Evolutionary conservation across 345 rosid species (phyloP), one percentile per base, ranked within the genome.

Genomic region (Lepidium sativum): DNA sequence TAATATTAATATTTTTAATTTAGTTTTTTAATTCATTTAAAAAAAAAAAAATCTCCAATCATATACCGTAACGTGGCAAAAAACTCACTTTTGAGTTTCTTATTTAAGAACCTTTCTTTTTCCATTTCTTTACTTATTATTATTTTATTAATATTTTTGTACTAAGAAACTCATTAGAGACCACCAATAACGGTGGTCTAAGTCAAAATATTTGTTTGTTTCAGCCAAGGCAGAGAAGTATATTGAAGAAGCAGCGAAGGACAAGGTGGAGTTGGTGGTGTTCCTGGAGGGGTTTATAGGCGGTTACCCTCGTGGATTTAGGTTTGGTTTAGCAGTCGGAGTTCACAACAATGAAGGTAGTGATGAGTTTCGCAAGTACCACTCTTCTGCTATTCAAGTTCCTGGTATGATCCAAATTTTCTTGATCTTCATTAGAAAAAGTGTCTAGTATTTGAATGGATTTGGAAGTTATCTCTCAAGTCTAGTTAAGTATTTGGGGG

Each of bases 211-310:
- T 27, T 27, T 27, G 7, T 27, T 27, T 27, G 31, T 27, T 43
- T 10, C 76, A 86, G 21, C 31, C 31, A 87, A 90, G 81, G 97
- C 94, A 14, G 96, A 88, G 80, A 81, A 90, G 56, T 74, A 79
- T 54, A 51, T 88, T 63, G 89, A 81, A 1, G 97, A 86, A 73
- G 96, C 96, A 14, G 89, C 88, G 1, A 77, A 12, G 94, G 91
- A 18, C 29, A 25, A 25, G 29, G 69, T 94, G 5, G 78, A 88
- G 77, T 70, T 91, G 20, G 91, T 88, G 59, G 83, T 88, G 54
- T 88, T 91, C 58, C 97, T 96, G 1, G 96, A 91, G 75, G 96
- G 84, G 5, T 91, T 86, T 59, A 57, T 91, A 3, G 97, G 94
- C 0, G 96, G 97, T 1, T 91, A 86, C 65, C 94, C 97, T 4